These are phyloP conservation scores for Penicillium capsulatum DNA, from an alignment of 2,329 filamentous ascomycete species.

Conservation along the genomic window DNA sequence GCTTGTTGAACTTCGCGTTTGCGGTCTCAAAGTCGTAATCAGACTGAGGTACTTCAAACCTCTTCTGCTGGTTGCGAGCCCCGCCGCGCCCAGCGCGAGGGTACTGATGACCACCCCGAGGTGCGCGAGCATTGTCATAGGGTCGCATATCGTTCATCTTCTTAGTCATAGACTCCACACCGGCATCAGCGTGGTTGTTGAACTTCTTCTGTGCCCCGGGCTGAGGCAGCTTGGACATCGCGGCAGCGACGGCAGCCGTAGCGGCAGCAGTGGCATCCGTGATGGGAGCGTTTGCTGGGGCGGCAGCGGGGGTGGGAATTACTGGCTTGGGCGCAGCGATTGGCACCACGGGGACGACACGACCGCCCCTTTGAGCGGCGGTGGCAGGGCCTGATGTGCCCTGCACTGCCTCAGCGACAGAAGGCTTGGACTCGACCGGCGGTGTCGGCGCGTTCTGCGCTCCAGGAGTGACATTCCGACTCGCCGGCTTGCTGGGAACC, in stretches of 20 bases:
- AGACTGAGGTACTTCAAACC: conserved; percentile 81
- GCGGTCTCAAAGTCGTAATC: conserved; percentile 88
- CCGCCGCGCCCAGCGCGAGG: conserved; percentile 47
- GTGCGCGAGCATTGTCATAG: conserved; percentile 35
- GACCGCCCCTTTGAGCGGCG: conserved; percentile 39
- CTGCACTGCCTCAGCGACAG: conserved; percentile 36
- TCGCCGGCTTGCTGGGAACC: conserved; percentile 32
- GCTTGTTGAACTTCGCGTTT: conserved; percentile 87
- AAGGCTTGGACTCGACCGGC: conserved; percentile 39
- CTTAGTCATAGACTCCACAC: conserved; percentile 43
- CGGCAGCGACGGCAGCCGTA: conserved; percentile 49
- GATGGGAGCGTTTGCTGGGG: conserved; percentile 34
- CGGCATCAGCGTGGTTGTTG: conserved; percentile 27
- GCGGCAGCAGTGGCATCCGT: conserved; percentile 48
- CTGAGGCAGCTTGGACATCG: conserved; percentile 49
- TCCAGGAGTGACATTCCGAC: conserved; percentile 25
- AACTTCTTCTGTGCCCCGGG: conserved; percentile 36
- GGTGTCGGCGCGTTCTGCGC: conserved; percentile 34
- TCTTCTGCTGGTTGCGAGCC: conserved; percentile 51
- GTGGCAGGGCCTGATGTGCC: conserved; percentile 23
- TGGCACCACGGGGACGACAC: conserved; percentile 46
- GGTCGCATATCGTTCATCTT: conserved; percentile 47
- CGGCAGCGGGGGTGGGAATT: conserved; percentile 24
- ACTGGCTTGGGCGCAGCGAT: conserved; percentile 36
- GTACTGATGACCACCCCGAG: conserved; percentile 39